A percentile compares a stretch with the other conserved stretches of the same genome.
phyloP scores from a whole-genome alignment of 2,329 filamentous ascomycete genomes.

The Sporothrix variecibatus region DNA sequence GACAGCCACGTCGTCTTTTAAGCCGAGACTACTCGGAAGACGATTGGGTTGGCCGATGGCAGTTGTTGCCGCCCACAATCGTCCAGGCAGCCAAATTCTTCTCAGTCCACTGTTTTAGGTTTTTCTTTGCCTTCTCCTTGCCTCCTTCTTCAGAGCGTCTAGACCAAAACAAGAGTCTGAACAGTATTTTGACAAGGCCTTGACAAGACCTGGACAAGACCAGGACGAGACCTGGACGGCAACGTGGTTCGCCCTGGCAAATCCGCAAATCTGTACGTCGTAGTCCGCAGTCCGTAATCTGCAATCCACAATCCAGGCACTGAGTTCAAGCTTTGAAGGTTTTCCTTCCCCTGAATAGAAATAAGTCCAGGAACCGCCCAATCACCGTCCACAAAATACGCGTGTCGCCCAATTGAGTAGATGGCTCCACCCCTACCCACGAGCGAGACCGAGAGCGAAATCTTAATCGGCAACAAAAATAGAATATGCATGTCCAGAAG shows the following conservation, averaged over 20 bases:
- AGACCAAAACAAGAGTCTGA: too few species aligned
- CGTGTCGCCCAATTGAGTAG: neutral
- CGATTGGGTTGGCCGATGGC: neutral
- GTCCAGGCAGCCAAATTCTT: neutral
- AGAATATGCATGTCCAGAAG: neutral
- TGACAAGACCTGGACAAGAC: too few species aligned
- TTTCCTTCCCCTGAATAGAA: neutral
- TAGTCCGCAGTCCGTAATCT: too few species aligned
- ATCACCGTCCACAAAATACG: neutral
- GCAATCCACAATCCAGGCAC: neutral
- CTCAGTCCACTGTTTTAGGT: neutral
- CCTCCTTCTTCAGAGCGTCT: neutral
- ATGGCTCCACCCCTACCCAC: neutral
- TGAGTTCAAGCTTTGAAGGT: neutral
- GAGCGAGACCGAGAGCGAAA: neutral
- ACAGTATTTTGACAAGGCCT: too few species aligned
- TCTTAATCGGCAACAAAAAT: neutral
- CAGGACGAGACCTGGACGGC: too few species aligned
- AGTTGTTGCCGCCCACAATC: neutral
- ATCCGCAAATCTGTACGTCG: too few species aligned
- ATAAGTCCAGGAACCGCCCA: neutral
- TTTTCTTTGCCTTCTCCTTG: neutral
- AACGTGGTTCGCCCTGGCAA: neutral
- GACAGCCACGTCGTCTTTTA: neutral
- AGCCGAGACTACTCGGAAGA: neutral